Base-by-base conservation (phyloP, 192 early-diverging fungal species). In the Coemansia reversa region DNA sequence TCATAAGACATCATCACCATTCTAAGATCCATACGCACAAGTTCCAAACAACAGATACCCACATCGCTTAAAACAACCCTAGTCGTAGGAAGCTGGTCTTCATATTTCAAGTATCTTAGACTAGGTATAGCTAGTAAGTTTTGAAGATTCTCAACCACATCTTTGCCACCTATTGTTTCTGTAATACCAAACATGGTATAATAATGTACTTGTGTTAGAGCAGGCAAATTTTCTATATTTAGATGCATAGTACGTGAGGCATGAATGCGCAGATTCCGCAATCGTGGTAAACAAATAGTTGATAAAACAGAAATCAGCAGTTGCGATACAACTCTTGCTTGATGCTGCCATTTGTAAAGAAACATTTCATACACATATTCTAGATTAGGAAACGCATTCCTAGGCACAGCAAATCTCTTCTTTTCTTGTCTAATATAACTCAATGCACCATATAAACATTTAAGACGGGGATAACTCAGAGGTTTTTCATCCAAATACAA, bases 21-120 rank as follows among this genome's bases (percentile, higher is more conserved):
- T 1, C 67, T 67, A 3, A 75, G 8, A 42, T 70, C 64, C 60
- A 75, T 28, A n/a, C 48, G 59, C 42, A 30, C 18, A 0, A 75
- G 23, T 11, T 50, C 4, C 23, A 28, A 14, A 23, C 74, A 70
- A 12, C 11, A 5, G 4, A 70, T 47, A 3, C 52, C 20, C 4
- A 62, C 29, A 0, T 11, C 5, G 20, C 12, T 1, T 23, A 29
- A 14, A 27, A 12, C 18, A 55, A 4, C 18, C 33, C n/a, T 48
- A 35, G 55, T 27, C 2, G 74, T 33, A 0, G 67, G 74, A 7
- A 75, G 8, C 14, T 63, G 64, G 64, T 75, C 74, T 32, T 66
- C 35, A 35, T 60, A 63, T 20, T 30, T 18, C 25, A 75, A 20
- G 14, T 27, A 58, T 8, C 24, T 45, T 0, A 76, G 50, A 7